Evolutionary conservation across 371 early-diverging fungal genomes (phyloP), one percentile per base, ranked within the genome.

Genomic region (Mucor sp.): DNA sequence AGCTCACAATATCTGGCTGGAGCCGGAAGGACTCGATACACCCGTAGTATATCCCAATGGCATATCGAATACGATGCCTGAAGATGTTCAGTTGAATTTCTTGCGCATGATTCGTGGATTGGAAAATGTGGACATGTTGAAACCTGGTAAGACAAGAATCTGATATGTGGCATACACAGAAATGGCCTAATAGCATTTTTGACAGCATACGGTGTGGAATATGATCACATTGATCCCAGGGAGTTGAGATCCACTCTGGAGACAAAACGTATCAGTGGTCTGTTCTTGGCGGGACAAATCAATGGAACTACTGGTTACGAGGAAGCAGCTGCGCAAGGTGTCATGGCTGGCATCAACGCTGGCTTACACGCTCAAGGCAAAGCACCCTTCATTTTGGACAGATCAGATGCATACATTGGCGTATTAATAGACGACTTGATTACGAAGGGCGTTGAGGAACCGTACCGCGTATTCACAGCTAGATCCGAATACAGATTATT

Each of bases 241-340:
- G 94, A 94, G 70, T 76, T 94, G 28, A 80, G 84, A 63, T 90
- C 89, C 2, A 92, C 90, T 3, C 72, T 94, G 33, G 93, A 93
- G 80, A 93, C 93, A 0, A 89, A 90, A 67, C 90, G 92, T 6
- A 87, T 94, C 8, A 73, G 72, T 15, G 95, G 95, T 6, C 73
- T 94, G 33, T 94, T 86, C 68, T 77, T 94, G 71, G 94, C 94
- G 4, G 95, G 95, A 2, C 95, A 94, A 75, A 94, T 94, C 63
- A 94, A 94, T 66, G 95, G 95, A 14, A 94, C 95, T 3, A 94
- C 95, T 0, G 95, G 95, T 0, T 94, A 94, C 68, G 95, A 94
- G 61, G 94, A 94, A 70, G 95, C 95, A 0, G 95, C 95, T 1
- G 92, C 93, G 0, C 95, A 94, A 68, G 94, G 95, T 5, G 76